phyloP scores from a whole-genome alignment of 306 rosid species.

The Adenanthera pavonina region DNA sequence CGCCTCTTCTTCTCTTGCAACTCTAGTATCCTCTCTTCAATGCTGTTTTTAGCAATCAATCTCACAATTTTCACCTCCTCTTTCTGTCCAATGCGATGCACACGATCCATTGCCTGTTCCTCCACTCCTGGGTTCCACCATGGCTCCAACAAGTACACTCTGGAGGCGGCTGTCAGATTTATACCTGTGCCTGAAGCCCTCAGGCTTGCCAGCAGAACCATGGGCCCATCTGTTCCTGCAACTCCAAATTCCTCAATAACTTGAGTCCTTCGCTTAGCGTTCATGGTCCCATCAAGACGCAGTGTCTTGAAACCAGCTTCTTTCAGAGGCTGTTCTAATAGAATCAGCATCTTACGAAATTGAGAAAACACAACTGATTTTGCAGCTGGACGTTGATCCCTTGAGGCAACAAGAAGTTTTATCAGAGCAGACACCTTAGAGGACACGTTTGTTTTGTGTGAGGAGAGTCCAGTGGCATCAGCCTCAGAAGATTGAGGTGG shows the following conservation, averaged over 20 bases:
- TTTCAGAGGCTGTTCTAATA: conserved; percentile 65
- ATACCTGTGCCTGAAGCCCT: conserved; percentile 79
- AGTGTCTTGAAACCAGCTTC: conserved; percentile 75
- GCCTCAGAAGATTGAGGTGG: conserved; percentile 53
- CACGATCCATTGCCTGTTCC: conserved; percentile 88
- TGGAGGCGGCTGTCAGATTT: conserved; percentile 79
- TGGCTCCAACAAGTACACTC: conserved; percentile 83
- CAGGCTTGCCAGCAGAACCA: conserved; percentile 83
- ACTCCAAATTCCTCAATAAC: conserved; percentile 66
- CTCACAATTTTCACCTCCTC: conserved; percentile 76
- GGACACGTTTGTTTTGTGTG: conserved; percentile 43
- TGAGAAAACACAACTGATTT: conserved; percentile 90
- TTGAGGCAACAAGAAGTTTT: conserved; percentile 63
- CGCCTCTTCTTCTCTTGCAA: conserved; percentile 71
- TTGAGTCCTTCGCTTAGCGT: conserved; percentile 62
- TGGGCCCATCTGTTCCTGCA: conserved; percentile 40
- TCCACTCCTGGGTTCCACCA: conserved; percentile 97
- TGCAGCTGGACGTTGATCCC: conserved; percentile 52
- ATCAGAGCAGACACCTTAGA: conserved; percentile 67
- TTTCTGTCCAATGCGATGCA: conserved; percentile 85
- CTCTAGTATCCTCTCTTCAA: conserved; percentile 65
- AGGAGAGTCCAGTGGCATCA: conserved; percentile 38
- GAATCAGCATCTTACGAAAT: conserved; percentile 65
- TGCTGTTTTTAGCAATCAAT: conserved; percentile 67
- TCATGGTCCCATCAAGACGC: conserved; percentile 78